Evolutionary conservation across 2,329 filamentous ascomycete species (phyloP).

Genomic region (Fusarium lateritium): DNA sequence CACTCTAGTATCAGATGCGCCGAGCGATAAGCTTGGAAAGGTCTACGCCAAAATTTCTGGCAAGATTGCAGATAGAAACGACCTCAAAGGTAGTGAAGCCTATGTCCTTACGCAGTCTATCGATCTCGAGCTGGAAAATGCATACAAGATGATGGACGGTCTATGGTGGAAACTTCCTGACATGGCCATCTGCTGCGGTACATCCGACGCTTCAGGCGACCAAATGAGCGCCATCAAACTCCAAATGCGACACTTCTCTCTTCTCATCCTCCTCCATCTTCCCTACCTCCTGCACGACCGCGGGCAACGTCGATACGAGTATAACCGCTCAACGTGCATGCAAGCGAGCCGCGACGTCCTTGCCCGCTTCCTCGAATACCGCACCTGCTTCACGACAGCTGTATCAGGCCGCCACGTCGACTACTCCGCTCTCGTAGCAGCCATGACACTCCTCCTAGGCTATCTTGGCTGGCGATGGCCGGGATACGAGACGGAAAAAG

Average conservation of each 20-base stretch:
- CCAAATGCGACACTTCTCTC: slow-evolving; percentile 66
- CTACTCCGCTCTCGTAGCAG: slow-evolving; percentile 66
- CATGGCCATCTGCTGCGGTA: slow-evolving; percentile 42
- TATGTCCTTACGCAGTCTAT: slow-evolving; percentile 60
- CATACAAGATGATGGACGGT: slow-evolving; percentile 57
- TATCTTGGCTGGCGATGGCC: slow-evolving; percentile 60
- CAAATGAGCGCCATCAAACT: slow-evolving; percentile 56
- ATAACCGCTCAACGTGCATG: slow-evolving; percentile 59
- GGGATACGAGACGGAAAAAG: slow-evolving; percentile 41
- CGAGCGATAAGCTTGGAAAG: slow-evolving; percentile 62
- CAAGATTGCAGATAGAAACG: slow-evolving; percentile 65
- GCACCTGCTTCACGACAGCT: slow-evolving; percentile 46
- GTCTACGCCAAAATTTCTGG: slow-evolving; percentile 60
- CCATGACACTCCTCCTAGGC: slow-evolving; percentile 65
- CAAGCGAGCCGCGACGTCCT: slow-evolving; percentile 67
- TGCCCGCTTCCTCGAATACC: slow-evolving; percentile 63
- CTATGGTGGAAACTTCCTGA: slow-evolving; percentile 65
- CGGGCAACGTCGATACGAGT: slow-evolving; percentile 63
- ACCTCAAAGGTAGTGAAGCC: slow-evolving; percentile 53
- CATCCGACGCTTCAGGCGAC: slow-evolving; percentile 36
- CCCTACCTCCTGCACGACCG: slow-evolving; percentile 66
- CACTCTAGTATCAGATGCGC: slow-evolving; percentile 51
- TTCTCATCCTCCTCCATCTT: slow-evolving; percentile 68
- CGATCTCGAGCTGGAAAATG: slow-evolving; percentile 63
- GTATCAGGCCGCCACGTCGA: slow-evolving; percentile 61